Evolutionary conservation across 441 rosid species (phyloP).

Genomic region (Aleurites moluccanus): DNA sequence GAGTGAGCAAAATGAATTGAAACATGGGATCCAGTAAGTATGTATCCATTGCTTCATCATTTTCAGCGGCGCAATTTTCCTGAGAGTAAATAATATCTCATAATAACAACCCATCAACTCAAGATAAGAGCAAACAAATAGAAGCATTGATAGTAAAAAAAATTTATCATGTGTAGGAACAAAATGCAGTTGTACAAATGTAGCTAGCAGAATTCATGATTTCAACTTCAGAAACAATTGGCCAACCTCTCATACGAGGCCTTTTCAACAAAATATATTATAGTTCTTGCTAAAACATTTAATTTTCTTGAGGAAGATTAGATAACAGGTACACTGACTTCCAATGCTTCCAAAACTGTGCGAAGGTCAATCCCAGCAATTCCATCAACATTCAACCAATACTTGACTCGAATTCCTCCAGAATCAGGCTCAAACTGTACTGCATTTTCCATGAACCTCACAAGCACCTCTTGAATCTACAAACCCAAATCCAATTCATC

Average conservation of each 20-base stretch:
- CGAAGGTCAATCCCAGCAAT: constrained; percentile 49
- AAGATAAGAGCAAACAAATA: neutral
- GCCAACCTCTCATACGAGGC: neutral
- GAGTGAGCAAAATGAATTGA: constrained; percentile 15
- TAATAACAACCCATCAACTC: neutral
- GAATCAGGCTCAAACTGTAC: constrained; percentile 64
- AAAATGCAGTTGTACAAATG: neutral
- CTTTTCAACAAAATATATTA: neutral
- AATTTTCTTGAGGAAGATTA: constrained; percentile 9
- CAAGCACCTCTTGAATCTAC: constrained; percentile 92
- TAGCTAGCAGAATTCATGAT: neutral
- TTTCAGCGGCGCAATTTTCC: neutral
- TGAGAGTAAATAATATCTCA: neutral
- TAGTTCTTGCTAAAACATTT: neutral
- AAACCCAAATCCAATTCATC: constrained; percentile 69
- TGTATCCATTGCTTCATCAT: neutral
- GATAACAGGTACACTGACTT: constrained; percentile 49
- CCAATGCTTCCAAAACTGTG: constrained; percentile 75
- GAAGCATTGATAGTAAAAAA: neutral
- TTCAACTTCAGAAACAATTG: neutral
- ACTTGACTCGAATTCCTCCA: constrained; percentile 50
- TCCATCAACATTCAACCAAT: constrained; percentile 48
- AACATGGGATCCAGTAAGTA: neutral
- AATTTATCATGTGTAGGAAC: neutral
- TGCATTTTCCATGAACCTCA: constrained; percentile 66